phyloP scores from a whole-genome alignment of 2,329 filamentous ascomycete species.

The Aspergillus ruber region DNA sequence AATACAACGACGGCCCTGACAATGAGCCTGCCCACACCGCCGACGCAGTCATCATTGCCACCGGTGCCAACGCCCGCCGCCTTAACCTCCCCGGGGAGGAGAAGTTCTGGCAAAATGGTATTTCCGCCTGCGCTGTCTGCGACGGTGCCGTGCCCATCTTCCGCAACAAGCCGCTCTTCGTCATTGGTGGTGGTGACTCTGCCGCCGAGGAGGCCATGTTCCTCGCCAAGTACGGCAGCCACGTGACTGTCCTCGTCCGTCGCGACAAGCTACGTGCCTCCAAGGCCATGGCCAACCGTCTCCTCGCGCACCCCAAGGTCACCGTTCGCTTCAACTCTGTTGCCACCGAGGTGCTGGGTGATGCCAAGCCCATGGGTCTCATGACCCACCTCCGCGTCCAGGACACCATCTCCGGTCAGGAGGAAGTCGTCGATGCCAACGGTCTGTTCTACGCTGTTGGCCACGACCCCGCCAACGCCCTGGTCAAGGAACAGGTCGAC shows the following conservation, averaged over 20 bases:
- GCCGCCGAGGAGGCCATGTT: conserved; percentile 97
- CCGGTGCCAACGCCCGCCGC: conserved; percentile 83
- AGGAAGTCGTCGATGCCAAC: conserved; percentile 81
- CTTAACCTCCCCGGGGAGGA: conserved; percentile 81
- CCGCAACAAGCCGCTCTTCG: conserved; percentile 88
- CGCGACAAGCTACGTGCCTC: conserved; percentile 79
- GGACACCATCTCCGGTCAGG: conserved; percentile 66
- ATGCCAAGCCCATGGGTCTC: conserved; percentile 64
- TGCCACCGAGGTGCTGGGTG: conserved; percentile 77
- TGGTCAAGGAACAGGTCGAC: conserved; percentile 85
- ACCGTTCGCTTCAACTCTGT: conserved; percentile 81
- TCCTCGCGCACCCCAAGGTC: conserved; percentile 79
- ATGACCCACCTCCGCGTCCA: conserved; percentile 85
- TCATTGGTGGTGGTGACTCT: conserved; percentile 94
- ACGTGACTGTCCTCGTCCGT: conserved; percentile 89
- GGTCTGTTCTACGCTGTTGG: conserved; percentile 97
- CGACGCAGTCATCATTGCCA: conserved; percentile 88
- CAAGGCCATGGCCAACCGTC: conserved; percentile 83
- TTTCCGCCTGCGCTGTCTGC: conserved; percentile 94
- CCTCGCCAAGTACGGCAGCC: conserved; percentile 92
- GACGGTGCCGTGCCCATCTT: conserved; percentile 97
- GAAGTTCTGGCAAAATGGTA: conserved; percentile 94
- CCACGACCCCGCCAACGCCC: conserved; percentile 84
- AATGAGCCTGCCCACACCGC: conserved; percentile 72
- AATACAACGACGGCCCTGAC: conserved; percentile 68